phyloP scores from a whole-genome alignment of 768 basidiomycete species.

The Gymnopilus junonius region DNA sequence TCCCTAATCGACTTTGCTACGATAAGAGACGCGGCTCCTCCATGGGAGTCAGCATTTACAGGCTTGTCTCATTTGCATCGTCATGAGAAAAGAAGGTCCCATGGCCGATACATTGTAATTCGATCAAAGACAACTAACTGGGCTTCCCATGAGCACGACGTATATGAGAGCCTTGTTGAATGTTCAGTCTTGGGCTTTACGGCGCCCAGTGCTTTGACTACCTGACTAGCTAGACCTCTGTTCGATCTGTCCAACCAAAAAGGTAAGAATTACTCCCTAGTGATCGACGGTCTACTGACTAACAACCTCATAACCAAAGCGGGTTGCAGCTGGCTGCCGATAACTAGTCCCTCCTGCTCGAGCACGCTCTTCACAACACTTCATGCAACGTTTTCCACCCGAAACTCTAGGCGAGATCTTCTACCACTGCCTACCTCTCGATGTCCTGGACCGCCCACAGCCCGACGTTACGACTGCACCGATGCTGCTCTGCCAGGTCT shows the following conservation, averaged over 20 bases:
- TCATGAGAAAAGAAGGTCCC: conserved; percentile 1
- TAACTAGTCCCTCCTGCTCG: background rate
- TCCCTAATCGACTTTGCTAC: background rate
- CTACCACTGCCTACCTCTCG: background rate
- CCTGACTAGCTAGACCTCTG: no score
- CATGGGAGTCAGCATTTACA: background rate
- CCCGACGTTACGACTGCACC: background rate
- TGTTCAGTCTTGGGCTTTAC: background rate
- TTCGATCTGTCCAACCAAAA: no score
- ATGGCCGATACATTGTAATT: background rate
- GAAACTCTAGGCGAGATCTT: conserved; percentile 1
- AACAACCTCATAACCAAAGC: background rate
- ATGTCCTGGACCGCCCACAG: background rate
- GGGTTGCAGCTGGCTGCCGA: background rate
- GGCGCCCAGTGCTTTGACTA: background rate
- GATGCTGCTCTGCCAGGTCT: background rate
- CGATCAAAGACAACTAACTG: background rate
- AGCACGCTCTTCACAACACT: background rate
- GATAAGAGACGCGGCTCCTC: background rate
- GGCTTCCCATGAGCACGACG: background rate
- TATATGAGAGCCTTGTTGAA: background rate
- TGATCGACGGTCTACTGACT: background rate
- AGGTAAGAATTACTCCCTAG: background rate
- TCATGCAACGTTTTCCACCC: background rate
- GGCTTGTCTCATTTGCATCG: background rate